These are phyloP conservation scores for Nitzschia putrida DNA, from an alignment of 108 stramenopile species.

Conservation along the genomic window DNA sequence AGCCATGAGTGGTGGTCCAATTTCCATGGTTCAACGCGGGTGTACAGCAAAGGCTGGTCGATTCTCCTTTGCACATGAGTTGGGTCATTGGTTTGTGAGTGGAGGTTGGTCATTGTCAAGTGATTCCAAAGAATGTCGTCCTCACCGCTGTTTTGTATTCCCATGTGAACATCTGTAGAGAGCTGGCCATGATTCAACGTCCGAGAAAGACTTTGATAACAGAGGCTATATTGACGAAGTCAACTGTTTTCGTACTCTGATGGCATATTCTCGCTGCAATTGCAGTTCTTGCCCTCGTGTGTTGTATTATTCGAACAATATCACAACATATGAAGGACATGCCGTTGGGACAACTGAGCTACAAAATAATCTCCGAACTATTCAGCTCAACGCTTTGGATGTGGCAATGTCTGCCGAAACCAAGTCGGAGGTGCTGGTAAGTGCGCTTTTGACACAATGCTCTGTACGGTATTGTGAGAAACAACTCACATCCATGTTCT, in stretches of 20 bases:
- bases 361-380: constrained; percentile 7
- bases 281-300: constrained; percentile 8
- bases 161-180: not conserved
- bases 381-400: not conserved
- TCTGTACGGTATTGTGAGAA: too few relatives aligned
- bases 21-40: not conserved
- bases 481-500: too few relatives aligned
- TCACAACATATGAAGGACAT: constrained; percentile 1
- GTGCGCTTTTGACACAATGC: not conserved
- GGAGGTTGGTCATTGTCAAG: not conserved
- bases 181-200: constrained; percentile 7
- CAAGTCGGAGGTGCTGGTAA: not conserved
- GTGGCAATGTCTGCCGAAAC: not conserved
- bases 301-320: constrained; percentile 8
- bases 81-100: constrained; percentile 13
- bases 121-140: not conserved
- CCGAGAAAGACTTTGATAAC: not conserved
- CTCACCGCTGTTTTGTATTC: not conserved
- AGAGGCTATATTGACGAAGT: constrained; percentile 4
- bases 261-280: constrained; percentile 7
- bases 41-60: constrained; percentile 13
- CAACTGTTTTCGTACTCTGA: constrained; percentile 5
- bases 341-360: not conserved
- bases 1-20: constrained; percentile 2
- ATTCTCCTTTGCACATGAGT: constrained; percentile 5